Base-by-base conservation (phyloP, 192 early-diverging fungal genomes). In the Coemansia sp. region DNA sequence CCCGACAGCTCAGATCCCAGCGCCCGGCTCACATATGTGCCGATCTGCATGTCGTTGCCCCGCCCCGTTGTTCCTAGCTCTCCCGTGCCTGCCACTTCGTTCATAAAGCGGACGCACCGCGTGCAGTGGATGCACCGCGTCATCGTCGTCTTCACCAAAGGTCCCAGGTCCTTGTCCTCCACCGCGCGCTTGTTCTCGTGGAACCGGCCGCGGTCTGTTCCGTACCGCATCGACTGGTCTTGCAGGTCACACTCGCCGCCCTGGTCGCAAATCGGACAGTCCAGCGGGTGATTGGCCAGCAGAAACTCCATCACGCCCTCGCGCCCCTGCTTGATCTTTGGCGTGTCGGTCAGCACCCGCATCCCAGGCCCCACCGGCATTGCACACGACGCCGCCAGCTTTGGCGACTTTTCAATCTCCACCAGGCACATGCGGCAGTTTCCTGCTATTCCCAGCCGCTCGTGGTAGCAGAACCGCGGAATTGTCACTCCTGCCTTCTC, bases 381-480 rank as follows among this genome's bases (percentile, higher is more conserved):
- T 15, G 97, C 94, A 70, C 97, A 99, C 52, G 96, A 97, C 14
- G 97, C 96, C 19, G 94, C 83, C 37, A 95, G 91, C 81, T 99
- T 99, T 51, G 96, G 96, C 51, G 93, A 86, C 74, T 90, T 93
- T 79, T 96, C 96, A 35, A 99, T 82, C 84, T 99, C 97, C 29
- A 99, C 96, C 61, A 99, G 86, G 73, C 97, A 99, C 95, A 99
- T 98, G 73, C 97, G 92, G 75, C 97, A 99, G 88, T 99, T 99
- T 72, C 97, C 97, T 10, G 97, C 97, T 56, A 99, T 86, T 11
- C 92, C 90, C 41, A 99, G 86, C 43, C 97, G 92, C 74, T 95
- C 93, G 84, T 92, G 89, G 85, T 91, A 90, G 78, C 88, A 87
- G 70, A 91, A 90, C 14, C 87, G 78, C 9, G 83, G 84, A 52